Conservation (phyloP, 495 filamentous ascomycete species). For the Cenococcum geophilum region DNA sequence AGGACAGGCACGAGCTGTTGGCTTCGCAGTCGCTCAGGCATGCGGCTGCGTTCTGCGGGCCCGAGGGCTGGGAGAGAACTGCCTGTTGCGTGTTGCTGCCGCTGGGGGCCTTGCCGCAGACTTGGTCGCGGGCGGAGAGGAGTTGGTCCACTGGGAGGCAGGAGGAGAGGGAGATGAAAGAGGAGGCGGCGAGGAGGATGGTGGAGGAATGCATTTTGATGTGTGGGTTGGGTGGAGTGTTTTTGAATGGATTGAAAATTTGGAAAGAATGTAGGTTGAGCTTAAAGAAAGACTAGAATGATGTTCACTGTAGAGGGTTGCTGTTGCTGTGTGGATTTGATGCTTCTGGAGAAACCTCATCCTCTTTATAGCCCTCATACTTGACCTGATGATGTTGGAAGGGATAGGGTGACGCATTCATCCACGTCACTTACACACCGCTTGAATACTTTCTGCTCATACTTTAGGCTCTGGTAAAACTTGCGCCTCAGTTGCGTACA, state of each 20-base stretch:
- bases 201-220: constrained; percentile 15
- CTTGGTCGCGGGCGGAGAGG: constrained; percentile 2
- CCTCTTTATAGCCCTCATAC: too few species aligned
- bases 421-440: too few species aligned
- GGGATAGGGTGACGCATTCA: too few species aligned
- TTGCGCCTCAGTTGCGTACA: too few species aligned
- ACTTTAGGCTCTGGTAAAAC: too few species aligned
- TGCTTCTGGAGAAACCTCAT: too few species aligned
- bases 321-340: too few species aligned
- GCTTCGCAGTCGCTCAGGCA: constrained; percentile 9
- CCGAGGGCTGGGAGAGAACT: constrained; percentile 2
- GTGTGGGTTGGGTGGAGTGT: not conserved
- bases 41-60: constrained; percentile 1
- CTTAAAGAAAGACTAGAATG: too few species aligned
- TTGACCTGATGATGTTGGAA: too few species aligned
- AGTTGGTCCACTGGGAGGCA: not conserved
- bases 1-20: constrained; percentile 8
- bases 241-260: not conserved
- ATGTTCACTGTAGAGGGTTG: too few species aligned
- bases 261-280: not conserved
- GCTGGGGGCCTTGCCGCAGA: constrained; percentile 3
- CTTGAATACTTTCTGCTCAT: too few species aligned
- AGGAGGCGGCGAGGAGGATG: constrained; percentile 2
- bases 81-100: constrained; percentile 8
- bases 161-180: constrained; percentile 4